Percentiles rank a stretch among this genome's conserved stretches.
These are phyloP conservation scores for Lavandula angustifolia DNA, from an alignment of 257 asterid species.

Conservation along the genomic window DNA sequence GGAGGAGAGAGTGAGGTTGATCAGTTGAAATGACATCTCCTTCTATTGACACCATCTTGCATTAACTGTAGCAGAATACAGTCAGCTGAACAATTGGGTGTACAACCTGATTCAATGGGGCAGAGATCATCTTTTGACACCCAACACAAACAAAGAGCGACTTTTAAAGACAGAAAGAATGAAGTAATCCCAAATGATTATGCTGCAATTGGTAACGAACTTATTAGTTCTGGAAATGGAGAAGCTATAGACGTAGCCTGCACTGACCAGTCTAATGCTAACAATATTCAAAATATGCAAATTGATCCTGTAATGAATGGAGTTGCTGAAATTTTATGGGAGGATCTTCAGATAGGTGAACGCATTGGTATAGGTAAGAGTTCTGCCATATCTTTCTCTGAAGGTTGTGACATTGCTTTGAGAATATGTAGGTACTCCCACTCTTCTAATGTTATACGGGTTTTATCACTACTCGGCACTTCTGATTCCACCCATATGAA, in stretches of 20 bases:
- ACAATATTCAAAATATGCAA: constrained; percentile 49
- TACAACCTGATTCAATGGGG: constrained; percentile 32
- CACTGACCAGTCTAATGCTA: constrained; percentile 41
- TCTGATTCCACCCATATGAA: neutral
- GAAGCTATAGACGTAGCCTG: constrained; percentile 26
- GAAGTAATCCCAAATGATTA: constrained; percentile 35
- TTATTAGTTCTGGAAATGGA: constrained; percentile 34
- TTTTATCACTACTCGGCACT: neutral
- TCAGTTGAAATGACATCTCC: constrained; percentile 36
- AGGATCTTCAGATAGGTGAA: constrained; percentile 95
- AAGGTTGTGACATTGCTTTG: constrained; percentile 10
- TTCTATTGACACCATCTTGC: constrained; percentile 40
- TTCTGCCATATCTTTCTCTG: constrained; percentile 19
- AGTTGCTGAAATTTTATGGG: constrained; percentile 95
- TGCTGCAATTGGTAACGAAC: constrained; percentile 32
- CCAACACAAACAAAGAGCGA: constrained; percentile 36
- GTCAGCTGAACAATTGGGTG: constrained; percentile 42
- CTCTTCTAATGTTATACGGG: neutral
- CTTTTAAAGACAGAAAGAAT: constrained; percentile 36
- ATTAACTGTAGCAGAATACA: constrained; percentile 30
- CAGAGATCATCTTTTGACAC: constrained; percentile 35
- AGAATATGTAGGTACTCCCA: neutral
- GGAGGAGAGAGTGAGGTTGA: constrained; percentile 36
- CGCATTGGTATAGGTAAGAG: constrained; percentile 93
- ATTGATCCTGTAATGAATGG: constrained; percentile 60